Evolutionary conservation across 2,329 filamentous ascomycete species (phyloP).

Genomic region (Simplicillium aogashimaense): DNA sequence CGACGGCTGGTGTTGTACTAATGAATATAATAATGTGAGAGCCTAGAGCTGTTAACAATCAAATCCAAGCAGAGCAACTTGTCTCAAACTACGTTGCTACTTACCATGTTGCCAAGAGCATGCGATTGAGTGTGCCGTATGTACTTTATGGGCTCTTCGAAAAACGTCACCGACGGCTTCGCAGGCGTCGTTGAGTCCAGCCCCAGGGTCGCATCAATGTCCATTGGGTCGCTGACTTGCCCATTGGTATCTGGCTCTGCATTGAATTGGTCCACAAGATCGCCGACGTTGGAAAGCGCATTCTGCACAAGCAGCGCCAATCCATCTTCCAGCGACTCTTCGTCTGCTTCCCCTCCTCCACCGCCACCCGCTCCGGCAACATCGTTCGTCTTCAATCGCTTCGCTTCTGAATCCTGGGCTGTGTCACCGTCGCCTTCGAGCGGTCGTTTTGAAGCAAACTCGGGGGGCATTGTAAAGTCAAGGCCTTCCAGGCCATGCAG

Average conservation of each 20-base stretch:
- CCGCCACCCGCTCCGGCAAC: neutral
- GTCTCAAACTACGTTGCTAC: constrained; percentile 8
- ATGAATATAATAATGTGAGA: constrained; percentile 5
- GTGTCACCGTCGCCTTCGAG: constrained; percentile 18
- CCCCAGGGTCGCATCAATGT: constrained; percentile 19
- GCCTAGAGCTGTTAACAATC: constrained; percentile 2
- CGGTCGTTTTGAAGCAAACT: constrained; percentile 26
- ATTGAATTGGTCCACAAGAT: constrained; percentile 24
- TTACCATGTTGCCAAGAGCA: constrained; percentile 30
- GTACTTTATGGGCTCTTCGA: constrained; percentile 24
- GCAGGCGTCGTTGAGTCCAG: constrained; percentile 18
- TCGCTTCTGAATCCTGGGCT: constrained; percentile 12
- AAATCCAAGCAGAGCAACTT: neutral
- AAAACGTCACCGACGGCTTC: constrained; percentile 15
- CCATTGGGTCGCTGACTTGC: constrained; percentile 16
- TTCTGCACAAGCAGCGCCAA: constrained; percentile 28
- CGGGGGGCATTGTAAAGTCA: constrained; percentile 23
- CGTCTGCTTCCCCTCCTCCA: neutral
- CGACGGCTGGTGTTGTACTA: constrained; percentile 25
- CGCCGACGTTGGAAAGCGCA: constrained; percentile 27
- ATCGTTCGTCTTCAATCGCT: constrained; percentile 3
- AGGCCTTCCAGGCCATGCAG: constrained; percentile 19
- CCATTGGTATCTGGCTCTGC: constrained; percentile 15
- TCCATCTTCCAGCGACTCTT: constrained; percentile 20
- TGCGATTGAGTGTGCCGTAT: constrained; percentile 25